These are phyloP conservation scores for Penicillium roqueforti DNA, from an alignment of 495 filamentous ascomycete species.

Conservation along the genomic window DNA sequence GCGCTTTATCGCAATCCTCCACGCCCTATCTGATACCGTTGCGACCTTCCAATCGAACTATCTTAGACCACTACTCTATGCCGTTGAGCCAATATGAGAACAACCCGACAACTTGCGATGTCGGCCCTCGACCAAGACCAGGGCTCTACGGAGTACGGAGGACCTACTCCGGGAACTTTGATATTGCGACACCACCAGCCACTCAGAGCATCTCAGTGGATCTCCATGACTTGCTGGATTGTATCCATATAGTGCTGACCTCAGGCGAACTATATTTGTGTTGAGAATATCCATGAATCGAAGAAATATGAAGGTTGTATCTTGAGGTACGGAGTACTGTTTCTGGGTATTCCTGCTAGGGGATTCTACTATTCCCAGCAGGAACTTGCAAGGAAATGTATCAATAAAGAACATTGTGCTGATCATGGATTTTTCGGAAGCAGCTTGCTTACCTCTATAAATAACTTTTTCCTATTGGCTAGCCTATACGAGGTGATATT, in stretches of 20 bases:
- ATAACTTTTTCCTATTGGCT: not conserved
- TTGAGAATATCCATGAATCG: not conserved
- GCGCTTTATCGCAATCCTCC: not conserved
- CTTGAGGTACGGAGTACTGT: not conserved
- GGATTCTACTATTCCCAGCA: not conserved
- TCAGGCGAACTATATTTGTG: not conserved
- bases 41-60: not conserved
- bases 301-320: not conserved
- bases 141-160: not conserved
- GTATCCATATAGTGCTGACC: not conserved
- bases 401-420: not conserved
- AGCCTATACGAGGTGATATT: not conserved
- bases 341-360: too few species aligned
- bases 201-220: not conserved
- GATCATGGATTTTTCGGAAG: not conserved
- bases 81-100: not conserved
- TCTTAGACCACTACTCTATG: not conserved
- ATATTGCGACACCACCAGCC: conserved; percentile 1
- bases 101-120: not conserved
- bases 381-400: not conserved
- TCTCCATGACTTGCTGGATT: not conserved
- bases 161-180: too few species aligned
- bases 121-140: not conserved
- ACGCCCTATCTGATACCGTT: not conserved
- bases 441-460: not conserved